Percentiles rank a stretch among this genome's conserved stretches.
Conservation (phyloP, 257 asterid species). For the Primulina huaijiensis region DNA sequence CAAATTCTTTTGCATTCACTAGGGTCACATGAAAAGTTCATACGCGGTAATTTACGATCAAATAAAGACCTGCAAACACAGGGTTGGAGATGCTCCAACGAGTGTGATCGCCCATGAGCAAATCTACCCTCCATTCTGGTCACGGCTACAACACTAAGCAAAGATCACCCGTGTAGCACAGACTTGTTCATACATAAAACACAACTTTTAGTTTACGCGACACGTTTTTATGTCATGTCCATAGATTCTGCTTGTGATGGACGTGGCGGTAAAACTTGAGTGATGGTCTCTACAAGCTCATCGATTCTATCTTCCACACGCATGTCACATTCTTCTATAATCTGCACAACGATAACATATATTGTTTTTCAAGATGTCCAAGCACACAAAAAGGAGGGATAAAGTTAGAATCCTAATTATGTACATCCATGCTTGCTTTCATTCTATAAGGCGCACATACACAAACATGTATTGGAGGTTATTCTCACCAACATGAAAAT, state of each 20-base stretch:
- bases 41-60: too few species aligned
- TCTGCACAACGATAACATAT: background rate
- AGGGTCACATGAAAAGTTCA: too few species aligned
- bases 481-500: background rate
- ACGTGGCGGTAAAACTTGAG: background rate
- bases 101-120: too few species aligned
- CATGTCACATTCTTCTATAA: background rate
- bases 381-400: too few species aligned
- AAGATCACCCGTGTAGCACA: too few species aligned
- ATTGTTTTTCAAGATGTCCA: background rate
- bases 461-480: background rate
- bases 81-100: too few species aligned
- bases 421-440: background rate
- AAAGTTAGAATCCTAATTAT: too few species aligned
- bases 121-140: too few species aligned
- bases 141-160: too few species aligned
- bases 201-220: background rate
- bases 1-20: too few species aligned
- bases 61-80: too few species aligned
- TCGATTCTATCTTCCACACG: constrained; percentile 17
- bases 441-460: background rate
- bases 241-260: background rate
- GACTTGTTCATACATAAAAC: too few species aligned
- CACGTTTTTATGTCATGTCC: background rate
- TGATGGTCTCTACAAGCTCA: constrained; percentile 34